Percentiles rank a stretch among this genome's conserved stretches.
Conservation (phyloP, 2,329 filamentous ascomycete genomes). For the Zymoseptoria ardabiliae region DNA sequence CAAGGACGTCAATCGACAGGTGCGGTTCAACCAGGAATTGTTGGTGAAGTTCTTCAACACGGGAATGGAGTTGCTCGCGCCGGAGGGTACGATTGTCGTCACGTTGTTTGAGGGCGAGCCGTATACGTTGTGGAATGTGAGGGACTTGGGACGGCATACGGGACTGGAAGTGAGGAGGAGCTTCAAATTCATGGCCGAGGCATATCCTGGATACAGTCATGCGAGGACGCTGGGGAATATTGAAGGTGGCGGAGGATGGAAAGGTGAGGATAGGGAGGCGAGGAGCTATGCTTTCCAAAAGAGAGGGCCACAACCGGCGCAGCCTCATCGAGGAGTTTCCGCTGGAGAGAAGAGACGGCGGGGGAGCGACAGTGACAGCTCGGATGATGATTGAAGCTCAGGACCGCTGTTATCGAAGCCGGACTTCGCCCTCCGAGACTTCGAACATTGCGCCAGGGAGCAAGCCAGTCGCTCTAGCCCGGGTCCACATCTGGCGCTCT, state of each 20-base stretch:
- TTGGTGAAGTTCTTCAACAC: conserved; percentile 61
- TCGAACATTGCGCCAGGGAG: too few relatives aligned
- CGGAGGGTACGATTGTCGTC: conserved; percentile 60
- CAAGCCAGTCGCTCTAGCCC: too few relatives aligned
- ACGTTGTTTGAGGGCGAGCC: conserved; percentile 90
- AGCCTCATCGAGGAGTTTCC: neutral
- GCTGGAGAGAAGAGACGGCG: neutral
- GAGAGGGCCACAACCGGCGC: conserved; percentile 6
- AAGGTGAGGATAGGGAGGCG: conserved; percentile 41
- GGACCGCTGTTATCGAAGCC: conserved; percentile 11
- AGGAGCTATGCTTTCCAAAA: conserved; percentile 42
- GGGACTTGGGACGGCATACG: conserved; percentile 73
- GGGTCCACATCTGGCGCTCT: too few relatives aligned
- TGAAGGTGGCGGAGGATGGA: conserved; percentile 40
- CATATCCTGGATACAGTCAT: conserved; percentile 69
- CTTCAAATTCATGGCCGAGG: conserved; percentile 58
- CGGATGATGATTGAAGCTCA: neutral
- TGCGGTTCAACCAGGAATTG: conserved; percentile 80
- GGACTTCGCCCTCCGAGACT: too few relatives aligned
- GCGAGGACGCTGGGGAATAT: conserved; percentile 61
- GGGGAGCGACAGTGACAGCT: neutral
- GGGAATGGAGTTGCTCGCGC: conserved; percentile 46
- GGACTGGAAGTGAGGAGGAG: conserved; percentile 64
- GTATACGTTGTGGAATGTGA: conserved; percentile 92
- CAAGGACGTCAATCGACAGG: conserved; percentile 90